These are phyloP conservation scores for Copromyces sp. DNA, from an alignment of 495 filamentous ascomycete genomes.

Conservation along the genomic window DNA sequence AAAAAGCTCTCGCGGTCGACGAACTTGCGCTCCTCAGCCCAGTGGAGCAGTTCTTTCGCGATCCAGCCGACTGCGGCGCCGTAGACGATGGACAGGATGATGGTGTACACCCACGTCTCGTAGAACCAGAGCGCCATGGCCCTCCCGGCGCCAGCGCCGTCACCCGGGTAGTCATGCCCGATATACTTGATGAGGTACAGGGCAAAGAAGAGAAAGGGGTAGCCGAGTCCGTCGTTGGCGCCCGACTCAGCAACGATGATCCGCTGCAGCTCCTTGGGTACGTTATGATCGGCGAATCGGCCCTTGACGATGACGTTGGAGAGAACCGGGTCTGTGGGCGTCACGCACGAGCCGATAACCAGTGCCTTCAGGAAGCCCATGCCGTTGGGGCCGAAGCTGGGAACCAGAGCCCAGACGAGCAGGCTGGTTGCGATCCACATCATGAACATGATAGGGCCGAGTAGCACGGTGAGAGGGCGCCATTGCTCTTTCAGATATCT, in stretches of 20 bases:
- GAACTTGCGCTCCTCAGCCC: slow-evolving; percentile 70
- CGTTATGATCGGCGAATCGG: slow-evolving; percentile 83
- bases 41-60: slow-evolving; percentile 71
- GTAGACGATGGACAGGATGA: slow-evolving; percentile 69
- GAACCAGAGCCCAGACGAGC: slow-evolving; percentile 70
- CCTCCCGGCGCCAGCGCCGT: slow-evolving; percentile 46
- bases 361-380: slow-evolving; percentile 68
- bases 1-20: slow-evolving; percentile 87
- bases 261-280: slow-evolving; percentile 69
- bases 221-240: slow-evolving; percentile 88
- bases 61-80: slow-evolving; percentile 70
- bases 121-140: slow-evolving; percentile 79
- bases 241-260: slow-evolving; percentile 88
- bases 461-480: slow-evolving; percentile 62
- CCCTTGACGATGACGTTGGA: slow-evolving; percentile 90
- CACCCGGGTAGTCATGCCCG: slow-evolving; percentile 37
- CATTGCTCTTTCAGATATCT: slow-evolving; percentile 75
- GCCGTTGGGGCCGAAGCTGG: slow-evolving; percentile 25
- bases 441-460: slow-evolving; percentile 75
- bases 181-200: slow-evolving; percentile 75
- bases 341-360: slow-evolving; percentile 72
- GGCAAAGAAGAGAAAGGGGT: slow-evolving; percentile 79
- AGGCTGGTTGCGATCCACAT: slow-evolving; percentile 86
- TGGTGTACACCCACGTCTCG: slow-evolving; percentile 78
- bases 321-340: slow-evolving; percentile 84